Evolutionary conservation across 495 filamentous ascomycete species (phyloP), one percentile per base, ranked within the genome.

Genomic region (Aspergillus sparsus): DNA sequence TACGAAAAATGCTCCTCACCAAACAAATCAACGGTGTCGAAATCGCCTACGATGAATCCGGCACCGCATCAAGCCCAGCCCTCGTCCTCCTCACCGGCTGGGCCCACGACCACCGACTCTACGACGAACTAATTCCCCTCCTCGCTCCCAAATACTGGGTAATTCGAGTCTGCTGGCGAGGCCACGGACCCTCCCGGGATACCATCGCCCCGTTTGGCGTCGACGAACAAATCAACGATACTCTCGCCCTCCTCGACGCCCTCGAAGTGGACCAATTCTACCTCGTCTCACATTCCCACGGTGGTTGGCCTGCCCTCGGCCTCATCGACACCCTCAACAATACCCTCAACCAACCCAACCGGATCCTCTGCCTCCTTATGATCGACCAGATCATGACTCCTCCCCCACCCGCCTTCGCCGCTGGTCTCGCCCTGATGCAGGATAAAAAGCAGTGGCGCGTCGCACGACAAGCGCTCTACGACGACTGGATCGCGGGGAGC

Each of bases 301-400:
- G 42, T 15, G 42, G 42, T 7, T 45, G 42, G 42, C 42, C 42
- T 6, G 42, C 42, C 10, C 42, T 45, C 42, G 42, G 42, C n/a
- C 13, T 45, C 9, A 15, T 45, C 5, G 18, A 35, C 21, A 15
- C 27, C 21, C 12, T 32, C 31, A 35, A 6, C 16, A 50, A 34
- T n/a, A n/a, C n/a, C n/a, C n/a, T n/a, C n/a, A n/a, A n/a, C n/a
- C n/a, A n/a, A n/a, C n/a, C n/a, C 1, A 21, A n/a, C 31, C 47
- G 47, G 5, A 32, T 52, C 5, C 31, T 52, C 27, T 52, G 11
- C 12, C 27, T 52, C 12, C 33, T 52, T 13, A 52, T 52, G 49
- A 52, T 52, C 49, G 49, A 52, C 49, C 49, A 52, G 27, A 52
- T 52, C 27, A 52, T 52, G 49, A 52, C 49, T 32, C 27, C 31